Conservation (phyloP, 345 rosid genomes). For the Populus ilicifolia region DNA sequence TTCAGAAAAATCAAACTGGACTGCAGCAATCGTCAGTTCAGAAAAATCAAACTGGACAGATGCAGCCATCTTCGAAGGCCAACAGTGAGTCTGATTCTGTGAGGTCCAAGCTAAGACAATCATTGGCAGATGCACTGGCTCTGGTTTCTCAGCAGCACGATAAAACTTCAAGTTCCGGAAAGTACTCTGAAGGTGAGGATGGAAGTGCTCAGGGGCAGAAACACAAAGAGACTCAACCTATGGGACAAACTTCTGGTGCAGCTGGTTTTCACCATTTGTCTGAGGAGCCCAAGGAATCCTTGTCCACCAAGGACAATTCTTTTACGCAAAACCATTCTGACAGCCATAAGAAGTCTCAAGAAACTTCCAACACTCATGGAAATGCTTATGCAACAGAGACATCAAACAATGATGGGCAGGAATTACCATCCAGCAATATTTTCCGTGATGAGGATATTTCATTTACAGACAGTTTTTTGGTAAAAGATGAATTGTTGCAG, state of each 20-base stretch:
- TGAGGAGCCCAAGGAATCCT: slow-evolving; percentile 26
- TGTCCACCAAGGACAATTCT: slow-evolving; percentile 21
- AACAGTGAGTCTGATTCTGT: slow-evolving; percentile 56
- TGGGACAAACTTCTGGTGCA: slow-evolving; percentile 17
- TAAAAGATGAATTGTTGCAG: slow-evolving; percentile 85
- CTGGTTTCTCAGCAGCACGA: slow-evolving; percentile 48
- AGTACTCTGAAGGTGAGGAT: slow-evolving; percentile 37
- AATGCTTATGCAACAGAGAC: slow-evolving; percentile 17
- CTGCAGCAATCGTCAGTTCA: slow-evolving; percentile 30
- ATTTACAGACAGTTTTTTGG: slow-evolving; percentile 65
- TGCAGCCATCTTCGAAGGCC: slow-evolving; percentile 34
- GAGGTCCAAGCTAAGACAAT: slow-evolving; percentile 78
- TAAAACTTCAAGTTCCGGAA: slow-evolving; percentile 32
- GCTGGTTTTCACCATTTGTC: slow-evolving; percentile 14
- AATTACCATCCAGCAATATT: slow-evolving; percentile 36
- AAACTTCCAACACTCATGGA: slow-evolving; percentile 17
- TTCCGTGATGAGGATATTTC: slow-evolving; percentile 57
- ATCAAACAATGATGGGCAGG: slow-evolving; percentile 33
- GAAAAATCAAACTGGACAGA: slow-evolving; percentile 45
- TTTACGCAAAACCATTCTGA: slow-evolving; percentile 16
- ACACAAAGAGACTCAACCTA: slow-evolving; percentile 26
- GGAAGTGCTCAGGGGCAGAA: slow-evolving; percentile 13
- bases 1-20: slow-evolving; percentile 41
- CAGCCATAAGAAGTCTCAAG: slow-evolving; percentile 20
- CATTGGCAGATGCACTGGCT: slow-evolving; percentile 73